These are phyloP conservation scores for Vigna angularis DNA, from an alignment of 306 rosid genomes.

Conservation along the genomic window DNA sequence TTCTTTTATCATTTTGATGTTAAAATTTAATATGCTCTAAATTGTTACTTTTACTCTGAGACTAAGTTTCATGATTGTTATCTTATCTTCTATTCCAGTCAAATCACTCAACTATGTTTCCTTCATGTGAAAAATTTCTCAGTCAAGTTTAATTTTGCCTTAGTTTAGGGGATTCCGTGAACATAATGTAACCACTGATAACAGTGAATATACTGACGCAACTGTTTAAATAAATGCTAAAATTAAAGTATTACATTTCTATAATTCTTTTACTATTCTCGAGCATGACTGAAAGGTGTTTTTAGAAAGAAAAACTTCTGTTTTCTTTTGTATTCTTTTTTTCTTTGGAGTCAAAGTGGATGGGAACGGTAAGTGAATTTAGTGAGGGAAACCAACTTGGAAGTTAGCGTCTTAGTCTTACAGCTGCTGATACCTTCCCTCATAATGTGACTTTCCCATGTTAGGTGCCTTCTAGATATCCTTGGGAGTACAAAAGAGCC, in stretches of 20 bases:
- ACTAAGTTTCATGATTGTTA: not conserved
- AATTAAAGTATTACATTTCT: not conserved
- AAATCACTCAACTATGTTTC: constrained; percentile 39
- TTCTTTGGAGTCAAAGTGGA: constrained; percentile 36
- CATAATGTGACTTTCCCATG: constrained; percentile 74
- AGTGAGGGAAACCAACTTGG: constrained; percentile 57
- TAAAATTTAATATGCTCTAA: not conserved
- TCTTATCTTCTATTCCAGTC: not conserved
- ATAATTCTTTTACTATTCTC: not conserved
- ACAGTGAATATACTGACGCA: not conserved
- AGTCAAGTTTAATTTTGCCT: constrained; percentile 27
- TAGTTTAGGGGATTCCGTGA: constrained; percentile 24
- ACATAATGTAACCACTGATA: constrained; percentile 4
- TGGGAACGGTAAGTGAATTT: constrained; percentile 46
- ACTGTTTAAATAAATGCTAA: not conserved
- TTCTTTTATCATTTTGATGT: not conserved
- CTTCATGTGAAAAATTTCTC: constrained; percentile 24
- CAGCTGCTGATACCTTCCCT: constrained; percentile 92
- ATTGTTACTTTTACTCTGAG: constrained; percentile 1
- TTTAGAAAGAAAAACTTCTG: not conserved
- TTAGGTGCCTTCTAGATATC: constrained; percentile 50
- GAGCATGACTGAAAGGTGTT: not conserved
- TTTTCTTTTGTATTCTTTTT: not conserved
- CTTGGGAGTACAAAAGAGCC: constrained; percentile 44
- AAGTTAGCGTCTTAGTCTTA: constrained; percentile 57